Base-by-base conservation (phyloP, 352 stramenopile species). In the Pythium apleroticum region DNA sequence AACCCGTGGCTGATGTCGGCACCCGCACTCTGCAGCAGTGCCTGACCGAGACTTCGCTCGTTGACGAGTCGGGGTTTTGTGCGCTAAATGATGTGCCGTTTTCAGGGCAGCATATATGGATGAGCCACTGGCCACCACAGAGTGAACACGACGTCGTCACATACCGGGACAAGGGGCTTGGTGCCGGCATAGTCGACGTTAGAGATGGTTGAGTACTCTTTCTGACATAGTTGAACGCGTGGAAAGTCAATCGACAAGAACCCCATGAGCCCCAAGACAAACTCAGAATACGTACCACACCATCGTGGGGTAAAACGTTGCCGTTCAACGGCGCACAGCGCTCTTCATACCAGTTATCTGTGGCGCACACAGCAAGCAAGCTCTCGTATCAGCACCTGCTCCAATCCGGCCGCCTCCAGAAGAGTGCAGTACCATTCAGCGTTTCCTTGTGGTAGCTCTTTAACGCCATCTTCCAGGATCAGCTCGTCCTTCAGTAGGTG, bases 271-370 rank as follows among this genome's bases (percentile, higher is more conserved):
- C n/a, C n/a, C 35, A 41, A 1, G 14, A n/a, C 11, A 19, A 41
- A n/a, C n/a, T n/a, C n/a, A 19, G 15, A 53, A 28, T 31, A 35
- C 75, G 33, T 68, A 92, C 85, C 76, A 72, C 48, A 63, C 73
- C 73, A 61, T 94, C 81, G 19, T 69, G 50, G 31, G 86, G 86
- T 12, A 95, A 71, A 0, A 93, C 63, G 12, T 31, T 80, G 15
- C 86, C 80, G 27, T 88, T 89, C 12, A 95, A 62, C 20, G 82
- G 75, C 49, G 69, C 46, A 3, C 72, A 65, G 19, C 86, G 82
- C 60, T 95, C 86, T 74, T 95, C 86, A 57, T 81, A 92, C 86
- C 86, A 95, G 56, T 95, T 95, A 58, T 90, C 86, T 95, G 30
- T 17, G 9, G 39, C 12, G 6, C 39, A 24, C 15, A 46, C 2